Evolutionary conservation across 2,329 filamentous ascomycete genomes (phyloP).

Genomic region (Colletotrichum noveboracense): DNA sequence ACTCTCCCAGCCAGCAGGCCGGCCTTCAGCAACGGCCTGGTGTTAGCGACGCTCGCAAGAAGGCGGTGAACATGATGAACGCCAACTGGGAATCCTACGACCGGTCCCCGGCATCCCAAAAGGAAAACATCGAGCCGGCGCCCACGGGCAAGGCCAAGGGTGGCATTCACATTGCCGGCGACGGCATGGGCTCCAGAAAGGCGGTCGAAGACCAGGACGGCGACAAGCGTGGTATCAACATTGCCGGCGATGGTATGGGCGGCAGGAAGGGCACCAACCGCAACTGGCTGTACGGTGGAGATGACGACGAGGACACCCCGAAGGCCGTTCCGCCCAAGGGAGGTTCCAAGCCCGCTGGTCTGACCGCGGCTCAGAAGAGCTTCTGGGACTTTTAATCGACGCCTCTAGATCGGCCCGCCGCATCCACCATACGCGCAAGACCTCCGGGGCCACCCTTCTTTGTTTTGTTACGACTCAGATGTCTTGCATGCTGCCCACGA

Average conservation of each 20-base stretch:
- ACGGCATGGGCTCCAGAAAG: conserved; percentile 70
- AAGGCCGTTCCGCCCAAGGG: conserved; percentile 40
- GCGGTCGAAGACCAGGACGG: conserved; percentile 35
- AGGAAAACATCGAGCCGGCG: conserved; percentile 50
- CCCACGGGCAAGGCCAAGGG: conserved; percentile 17
- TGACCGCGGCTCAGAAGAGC: conserved; percentile 36
- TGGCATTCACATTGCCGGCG: conserved; percentile 55
- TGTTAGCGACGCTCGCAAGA: conserved; percentile 65
- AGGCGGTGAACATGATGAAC: conserved; percentile 77
- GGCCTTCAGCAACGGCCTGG: conserved; percentile 43
- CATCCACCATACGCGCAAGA: background rate
- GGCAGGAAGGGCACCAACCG: conserved; percentile 59
- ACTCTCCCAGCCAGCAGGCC: conserved; percentile 57
- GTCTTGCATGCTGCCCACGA: conserved; percentile 38
- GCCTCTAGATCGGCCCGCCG: background rate
- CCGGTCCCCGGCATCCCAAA: conserved; percentile 56
- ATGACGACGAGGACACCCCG: conserved; percentile 45
- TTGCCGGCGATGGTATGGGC: conserved; percentile 71
- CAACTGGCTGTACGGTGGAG: conserved; percentile 64
- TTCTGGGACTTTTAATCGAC: conserved; percentile 53
- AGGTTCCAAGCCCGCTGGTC: conserved; percentile 32
- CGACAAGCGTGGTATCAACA: conserved; percentile 42
- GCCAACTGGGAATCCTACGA: conserved; percentile 65
- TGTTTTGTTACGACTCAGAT: conserved; percentile 29
- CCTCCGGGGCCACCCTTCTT: background rate